These are phyloP conservation scores for Juglanconis oblonga DNA, from an alignment of 2,329 filamentous ascomycete genomes.

Conservation along the genomic window DNA sequence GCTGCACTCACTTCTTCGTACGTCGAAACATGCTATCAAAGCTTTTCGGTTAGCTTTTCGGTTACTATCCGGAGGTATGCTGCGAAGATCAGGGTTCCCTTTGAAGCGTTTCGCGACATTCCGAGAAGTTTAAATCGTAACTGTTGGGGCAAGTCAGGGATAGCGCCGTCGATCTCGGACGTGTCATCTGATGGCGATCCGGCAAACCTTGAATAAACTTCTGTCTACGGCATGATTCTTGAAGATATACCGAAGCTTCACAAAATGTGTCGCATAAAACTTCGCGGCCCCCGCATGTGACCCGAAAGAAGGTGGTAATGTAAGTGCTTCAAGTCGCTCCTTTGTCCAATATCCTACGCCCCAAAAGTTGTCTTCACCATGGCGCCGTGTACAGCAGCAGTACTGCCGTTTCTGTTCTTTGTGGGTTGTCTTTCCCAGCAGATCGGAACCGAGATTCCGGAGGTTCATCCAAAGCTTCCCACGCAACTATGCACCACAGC, in stretches of 20 bases:
- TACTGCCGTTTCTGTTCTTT: not conserved
- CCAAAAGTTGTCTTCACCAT: not conserved
- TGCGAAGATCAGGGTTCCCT: not conserved
- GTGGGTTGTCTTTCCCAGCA: constrained; percentile 18
- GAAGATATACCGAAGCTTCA: not conserved
- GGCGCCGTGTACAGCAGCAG: not conserved
- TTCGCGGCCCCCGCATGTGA: not conserved
- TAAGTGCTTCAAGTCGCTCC: too few species aligned
- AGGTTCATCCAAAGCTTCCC: constrained; percentile 24
- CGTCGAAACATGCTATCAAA: not conserved
- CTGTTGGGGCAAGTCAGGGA: not conserved
- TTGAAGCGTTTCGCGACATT: not conserved
- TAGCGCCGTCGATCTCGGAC: not conserved
- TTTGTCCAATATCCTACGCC: too few species aligned
- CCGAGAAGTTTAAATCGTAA: not conserved
- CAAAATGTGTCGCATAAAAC: not conserved
- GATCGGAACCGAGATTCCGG: constrained; percentile 23
- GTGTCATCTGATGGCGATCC: not conserved
- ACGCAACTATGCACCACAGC: constrained; percentile 24
- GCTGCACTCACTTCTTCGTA: not conserved
- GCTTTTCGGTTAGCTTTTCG: not conserved
- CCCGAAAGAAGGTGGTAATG: too few species aligned
- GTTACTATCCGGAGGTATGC: not conserved
- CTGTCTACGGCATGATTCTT: not conserved
- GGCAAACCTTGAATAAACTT: not conserved